Base-by-base conservation (phyloP, 805 yeast genomes). In the Ogataea corticis region DNA sequence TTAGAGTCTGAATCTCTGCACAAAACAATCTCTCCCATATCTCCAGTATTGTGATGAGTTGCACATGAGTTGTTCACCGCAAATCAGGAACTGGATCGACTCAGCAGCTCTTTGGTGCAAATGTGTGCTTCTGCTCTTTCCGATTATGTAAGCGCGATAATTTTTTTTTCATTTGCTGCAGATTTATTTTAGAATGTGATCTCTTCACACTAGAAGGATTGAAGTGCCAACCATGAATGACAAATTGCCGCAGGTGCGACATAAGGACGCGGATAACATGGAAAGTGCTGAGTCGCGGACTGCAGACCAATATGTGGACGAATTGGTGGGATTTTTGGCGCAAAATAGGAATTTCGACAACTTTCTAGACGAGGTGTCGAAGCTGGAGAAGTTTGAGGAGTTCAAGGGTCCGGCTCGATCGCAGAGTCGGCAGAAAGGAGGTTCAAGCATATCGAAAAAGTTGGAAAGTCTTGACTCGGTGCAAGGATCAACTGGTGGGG, bases 311-410 rank as follows among this genome's bases (percentile, higher is more conserved):
- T 55, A 57, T 30, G 51, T 57, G 11, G 57, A 55, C 38, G 56
- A 57, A 21, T 51, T 57, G 56, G 58, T 54, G 28, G 48, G 46
- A 27, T 48, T 53, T 21, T 49, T 50, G 13, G 51, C 52, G 12
- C 56, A 57, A 30, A 52, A 55, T 38, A 58, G 54, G 37, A 58
- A 56, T 16, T 57, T 52, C 41, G 62, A 57, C 36, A 51, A 51
- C 34, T 54, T 55, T 21, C 33, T 54, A 12, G 59, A 57, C 34
- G 62, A 49, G 32, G 56, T 55, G 4, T 42, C 49, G 1, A 50
- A 51, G 32, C 29, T 53, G 17, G 58, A 56, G 23, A 44, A 49
- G 12, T 36, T 49, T 19, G 51, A 42, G n/a, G 50, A 55, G 33
- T 38, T 34, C 10, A 37, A 31, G 15, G 32, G 18, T 10, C 32